These are phyloP conservation scores for Epichloe gansuensis DNA, from an alignment of 2,329 filamentous ascomycete genomes.

Conservation along the genomic window DNA sequence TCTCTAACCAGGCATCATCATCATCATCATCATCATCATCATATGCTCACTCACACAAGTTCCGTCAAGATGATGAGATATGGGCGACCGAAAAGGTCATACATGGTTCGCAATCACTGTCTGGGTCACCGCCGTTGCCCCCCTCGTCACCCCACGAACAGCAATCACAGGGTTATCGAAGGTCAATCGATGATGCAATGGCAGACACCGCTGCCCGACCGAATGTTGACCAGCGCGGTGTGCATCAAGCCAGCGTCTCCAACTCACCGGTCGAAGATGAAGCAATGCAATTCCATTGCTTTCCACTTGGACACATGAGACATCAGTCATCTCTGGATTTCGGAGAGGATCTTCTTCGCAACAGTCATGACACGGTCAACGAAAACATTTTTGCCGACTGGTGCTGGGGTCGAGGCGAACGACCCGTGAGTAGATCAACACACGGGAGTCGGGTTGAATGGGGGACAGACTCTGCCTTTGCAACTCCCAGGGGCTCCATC, in stretches of 20 bases:
- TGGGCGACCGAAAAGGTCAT: neutral
- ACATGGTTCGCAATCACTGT: neutral
- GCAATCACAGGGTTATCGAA: neutral
- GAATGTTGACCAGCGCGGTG: too few species aligned
- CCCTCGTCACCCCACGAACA: neutral
- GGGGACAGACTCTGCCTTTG: neutral
- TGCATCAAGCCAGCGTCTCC: too few species aligned
- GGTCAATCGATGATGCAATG: neutral
- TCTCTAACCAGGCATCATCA: neutral
- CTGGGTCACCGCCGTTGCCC: neutral
- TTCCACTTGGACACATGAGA: neutral
- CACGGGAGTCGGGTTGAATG: neutral
- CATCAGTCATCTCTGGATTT: constrained; percentile 2
- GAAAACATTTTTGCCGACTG: constrained; percentile 4
- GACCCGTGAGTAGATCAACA: too few species aligned
- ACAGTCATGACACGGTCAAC: neutral
- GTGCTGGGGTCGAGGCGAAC: neutral
- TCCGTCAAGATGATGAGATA: neutral
- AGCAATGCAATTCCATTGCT: neutral
- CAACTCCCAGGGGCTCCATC: neutral
- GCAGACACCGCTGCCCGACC: neutral
- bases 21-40: neutral
- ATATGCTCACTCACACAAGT: neutral
- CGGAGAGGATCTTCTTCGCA: constrained; percentile 1
- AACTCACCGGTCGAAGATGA: neutral